Percentiles rank a stretch among this genome's conserved stretches.
phyloP scores from a whole-genome alignment of 73 alveolate genomes.

The Tetrahymena borealis region DNA sequence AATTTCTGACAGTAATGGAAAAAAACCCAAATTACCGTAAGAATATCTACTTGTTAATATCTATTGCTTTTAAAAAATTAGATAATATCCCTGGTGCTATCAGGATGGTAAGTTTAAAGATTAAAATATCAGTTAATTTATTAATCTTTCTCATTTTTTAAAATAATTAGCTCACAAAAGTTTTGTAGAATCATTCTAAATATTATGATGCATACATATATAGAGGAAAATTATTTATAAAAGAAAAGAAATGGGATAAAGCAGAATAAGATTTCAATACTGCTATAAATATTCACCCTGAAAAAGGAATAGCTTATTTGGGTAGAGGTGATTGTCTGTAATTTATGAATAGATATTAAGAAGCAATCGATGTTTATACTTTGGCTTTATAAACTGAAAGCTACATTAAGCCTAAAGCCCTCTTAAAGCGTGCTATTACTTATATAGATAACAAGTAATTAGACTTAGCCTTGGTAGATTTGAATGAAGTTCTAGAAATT shows the following conservation, averaged over 20 bases:
- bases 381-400: constrained; percentile 37
- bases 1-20: constrained; percentile 23
- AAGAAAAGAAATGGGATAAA: constrained; percentile 39
- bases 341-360: constrained; percentile 17
- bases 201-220: constrained; percentile 46
- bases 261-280: constrained; percentile 41
- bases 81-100: constrained; percentile 33
- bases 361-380: constrained; percentile 32
- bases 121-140: too few species aligned
- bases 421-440: constrained; percentile 40
- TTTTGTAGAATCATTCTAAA: constrained; percentile 31
- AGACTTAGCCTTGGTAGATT: constrained; percentile 29
- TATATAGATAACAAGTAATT: constrained; percentile 28
- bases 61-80: constrained; percentile 31
- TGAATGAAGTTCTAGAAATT: constrained; percentile 13
- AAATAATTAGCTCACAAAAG: constrained; percentile 22
- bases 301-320: constrained; percentile 47
- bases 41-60: constrained; percentile 19
- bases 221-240: constrained; percentile 39
- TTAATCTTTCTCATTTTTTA: neutral
- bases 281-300: constrained; percentile 29
- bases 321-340: constrained; percentile 50
- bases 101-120: neutral
- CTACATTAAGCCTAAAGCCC: constrained; percentile 26
- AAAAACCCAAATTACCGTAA: constrained; percentile 27